A percentile compares a stretch with the other conserved stretches of the same genome.
Evolutionary conservation across 352 stramenopile genomes (phyloP).

Genomic region (Phytopythium cucurbitacearum): DNA sequence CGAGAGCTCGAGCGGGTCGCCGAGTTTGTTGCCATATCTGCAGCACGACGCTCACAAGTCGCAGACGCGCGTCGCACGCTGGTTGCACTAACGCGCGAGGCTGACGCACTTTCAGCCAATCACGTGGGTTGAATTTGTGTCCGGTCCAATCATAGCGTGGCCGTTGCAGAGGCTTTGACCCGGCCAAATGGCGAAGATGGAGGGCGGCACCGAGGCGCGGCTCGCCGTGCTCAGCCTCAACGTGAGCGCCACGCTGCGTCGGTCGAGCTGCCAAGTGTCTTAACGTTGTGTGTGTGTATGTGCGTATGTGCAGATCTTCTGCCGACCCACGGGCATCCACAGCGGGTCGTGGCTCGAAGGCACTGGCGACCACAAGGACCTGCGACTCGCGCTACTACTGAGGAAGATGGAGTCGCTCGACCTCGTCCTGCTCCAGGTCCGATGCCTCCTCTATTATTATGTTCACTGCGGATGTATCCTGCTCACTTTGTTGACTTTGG

Average conservation of each 20-base stretch:
- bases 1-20: conserved; percentile 27
- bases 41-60: conserved; percentile 26
- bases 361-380: conserved; percentile 69
- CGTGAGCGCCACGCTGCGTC: conserved; percentile 18
- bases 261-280: conserved; percentile 2
- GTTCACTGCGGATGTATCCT: no score
- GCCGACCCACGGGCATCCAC: conserved; percentile 71
- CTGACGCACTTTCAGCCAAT: conserved; percentile 22
- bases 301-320: conserved; percentile 49
- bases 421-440: conserved; percentile 60
- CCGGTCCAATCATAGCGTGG: background rate
- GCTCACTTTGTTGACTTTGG: no score
- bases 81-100: conserved; percentile 30
- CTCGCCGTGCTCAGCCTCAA: conserved; percentile 72
- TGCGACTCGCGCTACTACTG: conserved; percentile 58
- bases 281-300: conserved; percentile 7
- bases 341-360: conserved; percentile 60
- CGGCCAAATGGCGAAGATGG: background rate
- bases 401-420: conserved; percentile 73
- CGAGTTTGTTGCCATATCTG: conserved; percentile 30
- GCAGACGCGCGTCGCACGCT: conserved; percentile 40
- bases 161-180: background rate
- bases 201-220: conserved; percentile 33
- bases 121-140: background rate
- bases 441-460: no score